A percentile compares a stretch with the other conserved stretches of the same genome.
Evolutionary conservation across 1,284 basidiomycete genomes (phyloP).

Genomic region (Fomitopsis pinicola): DNA sequence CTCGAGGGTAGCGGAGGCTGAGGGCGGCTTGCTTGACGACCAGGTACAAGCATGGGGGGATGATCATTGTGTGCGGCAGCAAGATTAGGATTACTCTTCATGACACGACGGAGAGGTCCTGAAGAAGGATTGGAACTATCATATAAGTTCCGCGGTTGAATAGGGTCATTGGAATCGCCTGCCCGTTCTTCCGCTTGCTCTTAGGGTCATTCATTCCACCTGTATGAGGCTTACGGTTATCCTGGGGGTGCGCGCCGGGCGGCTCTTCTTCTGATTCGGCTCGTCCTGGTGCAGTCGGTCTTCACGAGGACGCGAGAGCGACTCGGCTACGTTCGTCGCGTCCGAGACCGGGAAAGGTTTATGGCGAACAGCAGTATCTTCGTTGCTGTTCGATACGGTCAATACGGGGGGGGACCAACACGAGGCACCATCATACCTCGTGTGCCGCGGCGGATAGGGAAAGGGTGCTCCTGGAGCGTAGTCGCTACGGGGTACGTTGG

Average conservation of each 20-base stretch:
- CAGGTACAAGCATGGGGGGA: slow-evolving; percentile 35
- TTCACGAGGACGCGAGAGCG: background rate
- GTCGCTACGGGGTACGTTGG: slow-evolving; percentile 16
- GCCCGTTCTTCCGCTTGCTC: background rate
- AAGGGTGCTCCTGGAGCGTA: slow-evolving; percentile 17
- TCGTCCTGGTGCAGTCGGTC: background rate
- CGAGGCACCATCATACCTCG: background rate
- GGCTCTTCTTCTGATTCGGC: background rate
- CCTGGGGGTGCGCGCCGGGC: background rate
- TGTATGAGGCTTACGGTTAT: background rate
- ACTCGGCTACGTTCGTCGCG: too few relatives aligned
- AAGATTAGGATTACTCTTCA: slow-evolving; percentile 60
- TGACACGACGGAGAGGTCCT: slow-evolving; percentile 15
- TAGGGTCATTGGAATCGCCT: background rate
- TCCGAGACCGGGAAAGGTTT: background rate
- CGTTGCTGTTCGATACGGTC: slow-evolving; percentile 13
- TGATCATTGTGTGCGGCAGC: slow-evolving; percentile 28
- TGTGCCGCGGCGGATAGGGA: slow-evolving; percentile 11
- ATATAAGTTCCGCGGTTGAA: background rate
- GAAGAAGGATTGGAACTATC: slow-evolving; percentile 5
- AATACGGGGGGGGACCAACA: too few relatives aligned
- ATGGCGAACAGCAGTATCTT: slow-evolving; percentile 8
- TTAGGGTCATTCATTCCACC: background rate
- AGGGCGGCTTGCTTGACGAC: slow-evolving; percentile 12
- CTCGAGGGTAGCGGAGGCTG: slow-evolving; percentile 14